phyloP scores from a whole-genome alignment of 495 filamentous ascomycete species.

The Corynascus novoguineensis region DNA sequence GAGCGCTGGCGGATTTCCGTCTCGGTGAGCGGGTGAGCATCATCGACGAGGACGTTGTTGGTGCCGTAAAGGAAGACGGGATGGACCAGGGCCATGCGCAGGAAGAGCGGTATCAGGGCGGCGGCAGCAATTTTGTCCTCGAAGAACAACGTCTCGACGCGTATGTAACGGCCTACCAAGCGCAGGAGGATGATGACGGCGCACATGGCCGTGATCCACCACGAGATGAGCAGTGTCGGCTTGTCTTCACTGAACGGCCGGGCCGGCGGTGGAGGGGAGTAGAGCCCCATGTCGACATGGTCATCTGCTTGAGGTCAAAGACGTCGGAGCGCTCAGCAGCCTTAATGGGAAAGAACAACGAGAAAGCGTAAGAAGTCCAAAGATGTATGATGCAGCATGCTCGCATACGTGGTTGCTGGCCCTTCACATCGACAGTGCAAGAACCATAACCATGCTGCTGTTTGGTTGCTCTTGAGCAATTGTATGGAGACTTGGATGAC shows the following conservation, averaged over 20 bases:
- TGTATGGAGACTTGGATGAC: neutral
- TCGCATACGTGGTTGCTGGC: neutral
- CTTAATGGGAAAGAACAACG: neutral
- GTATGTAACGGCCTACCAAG: conserved; percentile 67
- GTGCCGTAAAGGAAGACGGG: conserved; percentile 78
- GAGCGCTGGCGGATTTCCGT: conserved; percentile 43
- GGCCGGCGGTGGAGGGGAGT: conserved; percentile 52
- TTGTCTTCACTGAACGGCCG: conserved; percentile 56
- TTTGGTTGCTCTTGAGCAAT: neutral
- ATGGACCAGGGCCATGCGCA: conserved; percentile 80
- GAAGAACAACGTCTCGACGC: conserved; percentile 71
- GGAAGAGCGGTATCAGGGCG: conserved; percentile 69
- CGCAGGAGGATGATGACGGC: conserved; percentile 72
- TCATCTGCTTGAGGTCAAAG: neutral
- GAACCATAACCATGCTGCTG: neutral
- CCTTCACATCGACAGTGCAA: neutral
- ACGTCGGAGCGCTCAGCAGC: neutral
- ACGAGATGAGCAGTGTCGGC: conserved; percentile 76
- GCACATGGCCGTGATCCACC: conserved; percentile 85
- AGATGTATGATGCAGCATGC: neutral
- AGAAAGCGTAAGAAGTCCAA: neutral
- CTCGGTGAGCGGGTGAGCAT: conserved; percentile 29
- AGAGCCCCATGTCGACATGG: conserved; percentile 43
- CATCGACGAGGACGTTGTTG: conserved; percentile 63
- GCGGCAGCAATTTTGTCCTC: conserved; percentile 83